These are phyloP conservation scores for Arachnomyces sp. DNA, from an alignment of 2,329 filamentous ascomycete genomes.

Conservation along the genomic window DNA sequence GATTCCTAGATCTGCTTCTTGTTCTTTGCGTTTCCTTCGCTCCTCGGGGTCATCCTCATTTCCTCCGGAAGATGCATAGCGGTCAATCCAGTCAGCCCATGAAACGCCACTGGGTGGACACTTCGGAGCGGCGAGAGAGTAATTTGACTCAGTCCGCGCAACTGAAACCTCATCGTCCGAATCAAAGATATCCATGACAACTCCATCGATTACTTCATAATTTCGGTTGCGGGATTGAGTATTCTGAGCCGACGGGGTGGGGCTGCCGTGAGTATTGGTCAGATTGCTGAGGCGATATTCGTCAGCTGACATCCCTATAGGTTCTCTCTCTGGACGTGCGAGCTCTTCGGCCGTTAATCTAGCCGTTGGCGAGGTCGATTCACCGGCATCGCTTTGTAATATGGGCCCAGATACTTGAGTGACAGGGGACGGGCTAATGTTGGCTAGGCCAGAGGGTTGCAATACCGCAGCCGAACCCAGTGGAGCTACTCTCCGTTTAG, in stretches of 20 bases:
- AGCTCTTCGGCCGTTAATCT: constrained; percentile 27
- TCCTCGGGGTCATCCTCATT: constrained; percentile 10
- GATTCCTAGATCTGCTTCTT: constrained; percentile 3
- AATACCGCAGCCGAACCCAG: constrained; percentile 33
- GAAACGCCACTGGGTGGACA: constrained; percentile 15
- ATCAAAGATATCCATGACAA: constrained; percentile 32
- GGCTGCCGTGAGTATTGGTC: constrained; percentile 13
- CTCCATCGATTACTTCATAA: constrained; percentile 26
- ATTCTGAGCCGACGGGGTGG: constrained; percentile 16
- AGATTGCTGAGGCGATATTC: constrained; percentile 21
- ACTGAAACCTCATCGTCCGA: constrained; percentile 21
- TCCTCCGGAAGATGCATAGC: constrained; percentile 14
- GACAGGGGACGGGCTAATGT: too few species aligned
- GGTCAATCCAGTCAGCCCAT: constrained; percentile 30
- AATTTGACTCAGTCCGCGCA: constrained; percentile 20
- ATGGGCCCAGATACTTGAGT: neutral
- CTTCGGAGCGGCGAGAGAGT: constrained; percentile 22
- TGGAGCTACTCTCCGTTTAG: constrained; percentile 48
- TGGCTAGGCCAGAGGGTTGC: constrained; percentile 9
- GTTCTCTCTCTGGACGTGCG: constrained; percentile 24
- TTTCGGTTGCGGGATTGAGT: constrained; percentile 17
- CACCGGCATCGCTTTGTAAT: constrained; percentile 21
- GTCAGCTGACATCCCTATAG: constrained; percentile 14
- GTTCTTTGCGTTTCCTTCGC: constrained; percentile 7
- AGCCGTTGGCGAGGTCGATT: constrained; percentile 18